phyloP scores from a whole-genome alignment of 108 stramenopile species.

The Nitzschia sp. region DNA sequence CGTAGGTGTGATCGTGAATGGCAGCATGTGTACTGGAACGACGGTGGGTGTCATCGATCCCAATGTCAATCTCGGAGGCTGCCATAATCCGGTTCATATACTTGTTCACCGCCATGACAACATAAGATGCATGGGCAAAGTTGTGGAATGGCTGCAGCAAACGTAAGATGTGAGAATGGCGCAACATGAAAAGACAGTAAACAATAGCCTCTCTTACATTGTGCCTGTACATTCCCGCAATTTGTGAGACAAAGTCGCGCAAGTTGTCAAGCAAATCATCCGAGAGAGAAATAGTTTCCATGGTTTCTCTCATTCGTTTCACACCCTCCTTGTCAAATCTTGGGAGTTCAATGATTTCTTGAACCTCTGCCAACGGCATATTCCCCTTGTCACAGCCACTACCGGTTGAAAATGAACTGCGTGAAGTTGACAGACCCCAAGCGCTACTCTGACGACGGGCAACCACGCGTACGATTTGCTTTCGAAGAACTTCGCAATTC shows the following conservation, averaged over 20 bases:
- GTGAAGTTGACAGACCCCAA: not conserved
- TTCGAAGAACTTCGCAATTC: not conserved
- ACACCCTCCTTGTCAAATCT: not conserved
- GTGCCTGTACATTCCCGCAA: not conserved
- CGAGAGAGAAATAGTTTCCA: not conserved
- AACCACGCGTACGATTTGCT: not conserved
- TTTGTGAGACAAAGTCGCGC: not conserved
- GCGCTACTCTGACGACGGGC: not conserved
- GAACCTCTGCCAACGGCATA: constrained; percentile 9
- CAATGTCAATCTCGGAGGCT: constrained; percentile 10
- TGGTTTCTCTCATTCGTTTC: not conserved
- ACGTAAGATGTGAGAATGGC: not conserved
- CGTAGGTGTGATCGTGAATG: constrained; percentile 13
- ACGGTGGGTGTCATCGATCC: not conserved
- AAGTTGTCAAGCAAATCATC: not conserved
- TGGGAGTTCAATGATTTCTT: not conserved
- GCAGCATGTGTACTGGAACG: constrained; percentile 1
- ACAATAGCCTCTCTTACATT: not conserved
- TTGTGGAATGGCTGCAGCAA: constrained; percentile 9
- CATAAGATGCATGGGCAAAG: constrained; percentile 16
- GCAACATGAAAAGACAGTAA: not conserved
- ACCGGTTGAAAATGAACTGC: not conserved
- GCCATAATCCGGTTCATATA: constrained; percentile 1
- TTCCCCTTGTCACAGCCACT: not conserved
- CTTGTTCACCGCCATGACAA: constrained; percentile 12